Conservation (phyloP, 2,329 filamentous ascomycete genomes). For the Paraphaeosphaeria sporulosa region DNA sequence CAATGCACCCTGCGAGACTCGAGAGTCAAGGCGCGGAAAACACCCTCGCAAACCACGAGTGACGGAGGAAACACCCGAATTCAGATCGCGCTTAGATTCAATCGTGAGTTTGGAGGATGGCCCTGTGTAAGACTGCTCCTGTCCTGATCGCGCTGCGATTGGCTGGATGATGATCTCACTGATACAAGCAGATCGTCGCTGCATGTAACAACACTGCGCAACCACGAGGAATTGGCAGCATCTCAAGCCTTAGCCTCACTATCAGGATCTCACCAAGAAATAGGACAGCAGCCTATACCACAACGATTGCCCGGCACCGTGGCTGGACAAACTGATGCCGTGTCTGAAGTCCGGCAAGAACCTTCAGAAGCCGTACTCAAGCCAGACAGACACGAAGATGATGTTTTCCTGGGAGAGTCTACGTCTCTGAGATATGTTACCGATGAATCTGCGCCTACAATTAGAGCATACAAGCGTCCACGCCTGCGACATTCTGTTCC, state of each 20-base stretch:
- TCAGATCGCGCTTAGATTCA: not conserved
- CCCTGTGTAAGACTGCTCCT: not conserved
- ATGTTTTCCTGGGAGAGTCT: slow-evolving; percentile 56
- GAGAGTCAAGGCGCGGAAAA: slow-evolving; percentile 54
- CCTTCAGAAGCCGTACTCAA: slow-evolving; percentile 22
- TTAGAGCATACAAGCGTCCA: slow-evolving; percentile 22
- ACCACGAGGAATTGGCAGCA: slow-evolving; percentile 39
- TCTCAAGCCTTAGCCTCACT: slow-evolving; percentile 40
- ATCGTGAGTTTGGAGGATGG: slow-evolving; percentile 13
- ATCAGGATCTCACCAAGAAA: slow-evolving; percentile 25
- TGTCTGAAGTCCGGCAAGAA: slow-evolving; percentile 8
- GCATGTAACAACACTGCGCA: slow-evolving; percentile 21
- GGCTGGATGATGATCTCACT: not conserved
- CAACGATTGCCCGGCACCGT: slow-evolving; percentile 17
- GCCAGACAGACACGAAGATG: slow-evolving; percentile 32
- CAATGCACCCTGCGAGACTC: slow-evolving; percentile 51
- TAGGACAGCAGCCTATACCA: slow-evolving; percentile 31
- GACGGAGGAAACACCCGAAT: slow-evolving; percentile 18
- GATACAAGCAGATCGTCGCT: slow-evolving; percentile 12
- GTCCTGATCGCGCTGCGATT: not conserved
- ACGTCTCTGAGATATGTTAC: slow-evolving; percentile 60
- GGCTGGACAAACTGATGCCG: slow-evolving; percentile 11
- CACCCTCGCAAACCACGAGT: slow-evolving; percentile 37
- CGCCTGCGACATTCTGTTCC: slow-evolving; percentile 43
- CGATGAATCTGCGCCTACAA: slow-evolving; percentile 45